A percentile compares a stretch with the other conserved stretches of the same genome.
phyloP scores from a whole-genome alignment of 768 basidiomycete genomes.

The Leccinum boreale region DNA sequence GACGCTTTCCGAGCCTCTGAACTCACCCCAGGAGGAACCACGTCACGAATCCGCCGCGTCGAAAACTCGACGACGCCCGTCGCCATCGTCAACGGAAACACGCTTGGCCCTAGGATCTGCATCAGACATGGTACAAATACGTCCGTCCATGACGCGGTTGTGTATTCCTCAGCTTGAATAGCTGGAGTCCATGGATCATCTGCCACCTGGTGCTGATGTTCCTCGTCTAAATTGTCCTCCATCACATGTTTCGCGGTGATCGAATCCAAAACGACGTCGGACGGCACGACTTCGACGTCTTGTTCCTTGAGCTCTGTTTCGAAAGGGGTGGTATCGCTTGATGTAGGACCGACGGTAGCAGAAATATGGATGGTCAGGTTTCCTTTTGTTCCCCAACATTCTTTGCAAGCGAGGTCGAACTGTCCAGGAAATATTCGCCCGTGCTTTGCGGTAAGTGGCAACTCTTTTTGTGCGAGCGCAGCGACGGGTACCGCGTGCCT shows the following conservation, averaged over 20 bases:
- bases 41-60: constrained; percentile 51
- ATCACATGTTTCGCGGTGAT: constrained; percentile 28
- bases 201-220: constrained; percentile 5
- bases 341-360: background rate
- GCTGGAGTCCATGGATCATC: constrained; percentile 29
- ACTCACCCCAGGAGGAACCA: constrained; percentile 35
- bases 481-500: constrained; percentile 43
- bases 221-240: constrained; percentile 28
- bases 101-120: constrained; percentile 50
- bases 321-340: constrained; percentile 16
- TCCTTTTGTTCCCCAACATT: constrained; percentile 46
- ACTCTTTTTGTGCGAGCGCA: constrained; percentile 36
- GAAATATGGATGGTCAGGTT: constrained; percentile 26
- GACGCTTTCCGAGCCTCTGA: background rate
- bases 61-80: constrained; percentile 64
- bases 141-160: constrained; percentile 30
- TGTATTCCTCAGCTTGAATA: constrained; percentile 19
- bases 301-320: constrained; percentile 38
- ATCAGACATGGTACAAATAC: constrained; percentile 29
- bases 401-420: constrained; percentile 48
- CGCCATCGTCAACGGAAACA: constrained; percentile 55
- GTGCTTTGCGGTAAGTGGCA: constrained; percentile 41
- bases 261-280: constrained; percentile 25
- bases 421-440: constrained; percentile 37
- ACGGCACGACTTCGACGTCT: constrained; percentile 27